Conservation (phyloP, 352 stramenopile genomes). For the Phytophthora vignae region DNA sequence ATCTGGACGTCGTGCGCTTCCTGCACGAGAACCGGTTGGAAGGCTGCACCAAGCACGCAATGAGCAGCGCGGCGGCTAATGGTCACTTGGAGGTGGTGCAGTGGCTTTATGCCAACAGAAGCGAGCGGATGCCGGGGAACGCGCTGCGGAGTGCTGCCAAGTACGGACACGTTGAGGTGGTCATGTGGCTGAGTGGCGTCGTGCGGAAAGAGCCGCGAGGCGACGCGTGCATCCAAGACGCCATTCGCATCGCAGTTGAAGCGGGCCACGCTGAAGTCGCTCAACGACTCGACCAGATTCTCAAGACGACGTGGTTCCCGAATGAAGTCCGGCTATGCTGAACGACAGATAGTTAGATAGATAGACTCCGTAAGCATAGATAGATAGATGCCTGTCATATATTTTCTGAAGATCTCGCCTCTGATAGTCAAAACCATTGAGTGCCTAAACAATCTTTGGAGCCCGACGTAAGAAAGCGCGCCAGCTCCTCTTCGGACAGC, state of each 20-base stretch:
- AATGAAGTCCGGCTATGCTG: background rate
- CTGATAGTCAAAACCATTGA: too few relatives aligned
- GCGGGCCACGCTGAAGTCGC: conserved; percentile 6
- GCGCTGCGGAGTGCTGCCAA: conserved; percentile 19
- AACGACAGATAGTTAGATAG: too few relatives aligned
- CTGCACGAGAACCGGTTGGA: conserved; percentile 24
- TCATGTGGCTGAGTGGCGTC: conserved; percentile 13
- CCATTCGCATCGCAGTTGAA: conserved; percentile 15
- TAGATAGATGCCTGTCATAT: too few relatives aligned
- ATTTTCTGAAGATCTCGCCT: too few relatives aligned
- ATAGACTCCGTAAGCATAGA: too few relatives aligned
- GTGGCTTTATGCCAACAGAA: conserved; percentile 25
- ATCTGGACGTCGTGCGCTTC: conserved; percentile 21
- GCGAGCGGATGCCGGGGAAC: conserved; percentile 13
- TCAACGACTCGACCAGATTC: conserved; percentile 11
- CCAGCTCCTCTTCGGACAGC: too few relatives aligned
- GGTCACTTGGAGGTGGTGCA: conserved; percentile 25
- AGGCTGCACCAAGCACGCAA: conserved; percentile 26
- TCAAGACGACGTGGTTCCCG: background rate
- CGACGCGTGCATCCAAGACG: conserved; percentile 12
- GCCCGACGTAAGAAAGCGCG: too few relatives aligned
- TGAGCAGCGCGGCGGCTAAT: conserved; percentile 22
- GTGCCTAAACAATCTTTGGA: too few relatives aligned
- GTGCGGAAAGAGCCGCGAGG: conserved; percentile 18
- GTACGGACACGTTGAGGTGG: conserved; percentile 21